Conservation (phyloP, 202 grass and related monocot species). For the Panicum hallii region DNA sequence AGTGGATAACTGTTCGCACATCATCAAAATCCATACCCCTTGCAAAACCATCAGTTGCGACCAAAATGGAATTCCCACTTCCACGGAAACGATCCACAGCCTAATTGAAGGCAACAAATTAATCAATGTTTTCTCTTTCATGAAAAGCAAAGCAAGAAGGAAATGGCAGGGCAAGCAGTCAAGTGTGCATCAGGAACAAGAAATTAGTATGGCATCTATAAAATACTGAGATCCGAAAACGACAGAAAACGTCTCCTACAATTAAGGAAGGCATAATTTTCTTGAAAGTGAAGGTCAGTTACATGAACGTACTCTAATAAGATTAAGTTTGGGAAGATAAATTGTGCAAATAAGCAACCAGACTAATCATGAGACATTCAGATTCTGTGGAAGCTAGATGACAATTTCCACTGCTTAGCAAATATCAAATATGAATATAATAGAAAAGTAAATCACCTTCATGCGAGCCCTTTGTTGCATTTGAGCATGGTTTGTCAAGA, state of each 20-base stretch:
- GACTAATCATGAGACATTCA: background rate
- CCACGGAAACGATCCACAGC: conserved; percentile 93
- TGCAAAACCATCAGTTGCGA: conserved; percentile 95
- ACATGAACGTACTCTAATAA: conserved; percentile 33
- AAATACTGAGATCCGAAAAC: conserved; percentile 31
- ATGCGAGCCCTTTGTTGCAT: conserved; percentile 99
- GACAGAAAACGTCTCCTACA: background rate
- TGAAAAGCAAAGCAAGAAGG: conserved; percentile 8
- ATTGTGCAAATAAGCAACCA: background rate
- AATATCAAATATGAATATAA: conserved; percentile 14
- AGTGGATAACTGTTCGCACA: conserved; percentile 94
- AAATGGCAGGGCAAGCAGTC: background rate
- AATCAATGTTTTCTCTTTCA: background rate
- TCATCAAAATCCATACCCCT: conserved; percentile 96
- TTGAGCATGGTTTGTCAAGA: conserved; percentile 94
- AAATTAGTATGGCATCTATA: background rate
- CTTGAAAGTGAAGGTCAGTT: background rate
- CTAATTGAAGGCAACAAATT: conserved; percentile 44
- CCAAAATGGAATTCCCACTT: conserved; percentile 75
- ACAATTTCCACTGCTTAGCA: conserved; percentile 12
- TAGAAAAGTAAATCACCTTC: conserved; percentile 68
- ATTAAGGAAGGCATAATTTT: conserved; percentile 14
- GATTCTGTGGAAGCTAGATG: conserved; percentile 23
- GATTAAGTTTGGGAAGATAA: background rate
- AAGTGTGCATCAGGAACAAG: conserved; percentile 14